Evolutionary conservation across 2,329 filamentous ascomycete species (phyloP).

Genomic region (Aspergillus vadensis): DNA sequence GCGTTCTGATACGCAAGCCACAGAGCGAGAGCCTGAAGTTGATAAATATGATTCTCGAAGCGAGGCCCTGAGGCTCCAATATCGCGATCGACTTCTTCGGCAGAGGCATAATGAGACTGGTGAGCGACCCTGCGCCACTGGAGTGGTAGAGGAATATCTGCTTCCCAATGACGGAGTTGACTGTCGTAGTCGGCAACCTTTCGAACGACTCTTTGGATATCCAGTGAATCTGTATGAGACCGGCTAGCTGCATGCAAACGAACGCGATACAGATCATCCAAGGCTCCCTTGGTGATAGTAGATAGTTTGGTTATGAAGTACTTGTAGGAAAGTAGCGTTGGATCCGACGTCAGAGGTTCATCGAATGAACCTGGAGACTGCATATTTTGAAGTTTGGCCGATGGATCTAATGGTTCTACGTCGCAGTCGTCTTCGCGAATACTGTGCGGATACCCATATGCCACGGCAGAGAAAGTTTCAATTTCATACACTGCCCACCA

Average conservation of each 20-base stretch:
- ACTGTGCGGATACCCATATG: constrained; percentile 42
- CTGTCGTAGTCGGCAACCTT: constrained; percentile 11
- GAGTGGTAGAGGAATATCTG: constrained; percentile 18
- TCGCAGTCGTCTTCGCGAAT: constrained; percentile 39
- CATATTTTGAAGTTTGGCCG: constrained; percentile 11
- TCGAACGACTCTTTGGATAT: constrained; percentile 7
- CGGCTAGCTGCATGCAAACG: constrained; percentile 1
- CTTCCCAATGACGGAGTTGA: constrained; percentile 19
- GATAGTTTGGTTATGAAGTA: constrained; percentile 30
- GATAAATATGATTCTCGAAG: constrained; percentile 32
- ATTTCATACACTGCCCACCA: constrained; percentile 49
- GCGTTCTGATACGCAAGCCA: constrained; percentile 39
- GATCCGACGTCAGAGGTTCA: constrained; percentile 9
- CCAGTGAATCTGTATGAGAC: neutral
- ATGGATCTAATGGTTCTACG: constrained; percentile 33
- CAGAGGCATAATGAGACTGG: constrained; percentile 15
- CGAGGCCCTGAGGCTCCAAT: constrained; percentile 25
- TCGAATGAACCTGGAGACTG: constrained; percentile 17
- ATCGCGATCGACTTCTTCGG: constrained; percentile 24
- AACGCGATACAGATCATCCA: constrained; percentile 24
- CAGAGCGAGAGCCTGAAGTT: constrained; percentile 36
- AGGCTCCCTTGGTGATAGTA: constrained; percentile 16
- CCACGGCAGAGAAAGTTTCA: constrained; percentile 45
- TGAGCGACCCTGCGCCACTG: neutral
- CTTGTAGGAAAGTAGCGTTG: constrained; percentile 27